Evolutionary conservation across 768 basidiomycete species (phyloP).

Genomic region (Scleroderma bovista): DNA sequence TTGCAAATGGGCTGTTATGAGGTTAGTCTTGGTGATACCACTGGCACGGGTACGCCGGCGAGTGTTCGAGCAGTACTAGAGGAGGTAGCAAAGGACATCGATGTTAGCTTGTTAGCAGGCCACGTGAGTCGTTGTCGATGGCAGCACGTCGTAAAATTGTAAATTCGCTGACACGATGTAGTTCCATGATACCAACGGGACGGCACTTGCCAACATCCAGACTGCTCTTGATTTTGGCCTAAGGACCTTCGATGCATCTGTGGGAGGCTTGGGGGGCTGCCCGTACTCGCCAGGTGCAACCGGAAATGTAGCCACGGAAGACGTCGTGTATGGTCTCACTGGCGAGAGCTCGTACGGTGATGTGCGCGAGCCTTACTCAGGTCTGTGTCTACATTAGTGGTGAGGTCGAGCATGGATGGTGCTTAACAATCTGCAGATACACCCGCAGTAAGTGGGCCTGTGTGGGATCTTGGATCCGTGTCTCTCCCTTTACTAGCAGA

Average conservation of each 20-base stretch:
- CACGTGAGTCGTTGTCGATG: conserved; percentile 36
- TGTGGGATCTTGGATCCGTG: conserved; percentile 33
- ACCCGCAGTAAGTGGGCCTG: conserved; percentile 1
- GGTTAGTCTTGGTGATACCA: conserved; percentile 88
- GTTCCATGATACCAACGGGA: conserved; percentile 91
- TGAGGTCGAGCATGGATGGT: not conserved
- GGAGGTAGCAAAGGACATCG: conserved; percentile 56
- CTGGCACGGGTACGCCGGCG: conserved; percentile 76
- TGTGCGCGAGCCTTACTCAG: conserved; percentile 28
- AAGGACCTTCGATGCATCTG: conserved; percentile 74
- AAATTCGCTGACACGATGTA: conserved; percentile 22
- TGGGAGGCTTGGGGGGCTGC: conserved; percentile 91
- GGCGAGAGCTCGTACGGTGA: conserved; percentile 53
- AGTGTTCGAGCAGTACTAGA: conserved; percentile 65
- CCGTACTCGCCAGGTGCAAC: conserved; percentile 96
- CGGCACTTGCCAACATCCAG: conserved; percentile 72
- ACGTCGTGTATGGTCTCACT: conserved; percentile 78
- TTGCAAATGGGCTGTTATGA: conserved; percentile 93
- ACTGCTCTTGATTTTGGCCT: conserved; percentile 69
- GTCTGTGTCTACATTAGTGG: conserved; percentile 8
- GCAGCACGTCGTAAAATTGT: not conserved
- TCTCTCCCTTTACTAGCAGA: conserved; percentile 67
- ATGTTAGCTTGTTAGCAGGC: conserved; percentile 66
- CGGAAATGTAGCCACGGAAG: conserved; percentile 92
- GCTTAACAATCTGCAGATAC: not conserved